Conservation (phyloP, 176 grass and related monocot genomes). For the Carex parvula region DNA sequence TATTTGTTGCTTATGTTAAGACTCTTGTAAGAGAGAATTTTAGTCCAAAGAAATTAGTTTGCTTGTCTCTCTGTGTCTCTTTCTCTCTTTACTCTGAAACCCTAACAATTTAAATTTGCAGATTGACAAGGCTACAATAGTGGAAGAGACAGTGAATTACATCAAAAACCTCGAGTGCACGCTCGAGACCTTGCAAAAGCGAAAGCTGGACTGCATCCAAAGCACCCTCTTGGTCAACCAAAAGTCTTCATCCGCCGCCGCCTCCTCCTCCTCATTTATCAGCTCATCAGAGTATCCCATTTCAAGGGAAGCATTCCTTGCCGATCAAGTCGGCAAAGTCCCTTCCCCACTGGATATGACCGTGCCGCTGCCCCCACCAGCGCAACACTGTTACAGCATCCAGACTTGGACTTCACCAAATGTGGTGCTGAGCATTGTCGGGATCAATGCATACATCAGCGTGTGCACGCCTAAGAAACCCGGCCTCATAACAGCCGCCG, state of each 20-base stretch:
- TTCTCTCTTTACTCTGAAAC: too few relatives aligned
- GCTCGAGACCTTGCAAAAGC: conserved; percentile 35
- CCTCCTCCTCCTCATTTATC: background rate
- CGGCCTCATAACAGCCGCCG: conserved; percentile 28
- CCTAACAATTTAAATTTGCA: conserved; percentile 13
- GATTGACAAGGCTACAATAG: conserved; percentile 55
- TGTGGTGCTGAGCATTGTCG: conserved; percentile 42
- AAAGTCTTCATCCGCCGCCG: background rate
- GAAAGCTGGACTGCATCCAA: conserved; percentile 30
- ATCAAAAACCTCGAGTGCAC: conserved; percentile 51
- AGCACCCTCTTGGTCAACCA: background rate
- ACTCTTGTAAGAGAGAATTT: too few relatives aligned
- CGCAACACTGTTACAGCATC: conserved; percentile 16
- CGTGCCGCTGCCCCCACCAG: background rate
- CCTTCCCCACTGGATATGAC: background rate
- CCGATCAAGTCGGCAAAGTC: conserved; percentile 30
- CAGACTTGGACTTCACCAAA: conserved; percentile 59
- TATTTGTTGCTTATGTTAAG: too few relatives aligned
- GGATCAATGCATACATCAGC: conserved; percentile 41
- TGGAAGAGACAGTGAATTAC: conserved; percentile 53
- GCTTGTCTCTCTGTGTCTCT: too few relatives aligned
- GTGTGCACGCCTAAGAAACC: conserved; percentile 23
- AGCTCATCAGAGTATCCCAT: background rate
- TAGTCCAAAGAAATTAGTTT: too few relatives aligned
- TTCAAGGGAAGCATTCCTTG: conserved; percentile 31